Conservation (phyloP, 2,329 filamentous ascomycete genomes). For the Rhexocercosporidium sp. region DNA sequence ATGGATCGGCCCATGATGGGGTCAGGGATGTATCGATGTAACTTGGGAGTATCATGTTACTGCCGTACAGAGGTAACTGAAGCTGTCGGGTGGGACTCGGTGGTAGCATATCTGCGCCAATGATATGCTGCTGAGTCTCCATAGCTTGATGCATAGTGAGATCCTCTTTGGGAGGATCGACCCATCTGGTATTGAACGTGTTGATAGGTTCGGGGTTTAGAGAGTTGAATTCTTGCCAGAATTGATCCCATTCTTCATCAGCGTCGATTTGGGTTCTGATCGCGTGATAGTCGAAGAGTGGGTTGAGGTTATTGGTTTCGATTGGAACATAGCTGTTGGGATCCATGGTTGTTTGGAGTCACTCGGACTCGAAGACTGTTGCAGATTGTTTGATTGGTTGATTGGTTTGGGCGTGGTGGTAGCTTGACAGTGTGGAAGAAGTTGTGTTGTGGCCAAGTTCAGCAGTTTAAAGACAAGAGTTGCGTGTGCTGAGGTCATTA, state of each 20-base stretch:
- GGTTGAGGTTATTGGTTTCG: not conserved
- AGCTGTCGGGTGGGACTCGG: not conserved
- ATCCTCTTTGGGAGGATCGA: not conserved
- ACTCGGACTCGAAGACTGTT: not conserved
- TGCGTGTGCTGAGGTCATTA: conserved; percentile 6
- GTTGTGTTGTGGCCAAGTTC: conserved; percentile 6
- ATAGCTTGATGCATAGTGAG: not conserved
- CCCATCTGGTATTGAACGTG: not conserved
- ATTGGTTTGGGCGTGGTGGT: not conserved
- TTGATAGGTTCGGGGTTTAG: not conserved
- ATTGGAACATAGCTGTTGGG: not conserved
- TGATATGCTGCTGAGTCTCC: not conserved
- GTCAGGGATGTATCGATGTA: not conserved
- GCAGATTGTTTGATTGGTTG: not conserved
- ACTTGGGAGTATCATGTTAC: not conserved
- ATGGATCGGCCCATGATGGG: not conserved
- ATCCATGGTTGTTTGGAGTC: not conserved
- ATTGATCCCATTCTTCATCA: conserved; percentile 3
- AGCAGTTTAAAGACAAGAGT: conserved; percentile 10
- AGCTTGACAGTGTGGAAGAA: not conserved
- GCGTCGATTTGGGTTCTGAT: conserved; percentile 7
- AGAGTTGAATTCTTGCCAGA: conserved; percentile 5
- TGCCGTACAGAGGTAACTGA: not conserved
- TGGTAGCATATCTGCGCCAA: not conserved
- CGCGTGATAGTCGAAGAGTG: not conserved